Evolutionary conservation across 495 filamentous ascomycete genomes (phyloP).

Genomic region (Penicillium silybi): DNA sequence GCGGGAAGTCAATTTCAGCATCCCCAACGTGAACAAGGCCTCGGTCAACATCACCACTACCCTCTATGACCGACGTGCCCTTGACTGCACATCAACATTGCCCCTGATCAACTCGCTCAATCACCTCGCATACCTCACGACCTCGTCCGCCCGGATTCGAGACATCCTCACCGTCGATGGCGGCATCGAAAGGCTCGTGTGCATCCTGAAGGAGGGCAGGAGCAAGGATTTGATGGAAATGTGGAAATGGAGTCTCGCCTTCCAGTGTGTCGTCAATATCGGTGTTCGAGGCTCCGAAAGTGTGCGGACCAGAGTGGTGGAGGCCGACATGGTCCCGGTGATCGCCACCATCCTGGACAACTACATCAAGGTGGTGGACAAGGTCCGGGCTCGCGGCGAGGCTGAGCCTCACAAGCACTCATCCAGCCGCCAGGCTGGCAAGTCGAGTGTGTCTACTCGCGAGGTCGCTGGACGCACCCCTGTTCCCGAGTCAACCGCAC

Average conservation of each 20-base stretch:
- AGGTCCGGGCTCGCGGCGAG: constrained; percentile 79
- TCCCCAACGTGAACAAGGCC: constrained; percentile 99
- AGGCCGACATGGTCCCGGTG: constrained; percentile 98
- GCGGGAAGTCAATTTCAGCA: constrained; percentile 99
- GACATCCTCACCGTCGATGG: constrained; percentile 98
- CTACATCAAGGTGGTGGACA: constrained; percentile 93
- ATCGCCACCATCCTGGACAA: constrained; percentile 99
- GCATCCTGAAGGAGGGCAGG: constrained; percentile 93
- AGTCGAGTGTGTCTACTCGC: constrained; percentile 19
- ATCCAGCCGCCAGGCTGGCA: constrained; percentile 40
- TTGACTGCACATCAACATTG: constrained; percentile 96
- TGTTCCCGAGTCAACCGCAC: constrained; percentile 37
- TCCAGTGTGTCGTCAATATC: constrained; percentile 98
- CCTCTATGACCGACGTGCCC: constrained; percentile 92
- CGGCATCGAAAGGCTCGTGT: constrained; percentile 91
- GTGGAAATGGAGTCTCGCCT: constrained; percentile 99
- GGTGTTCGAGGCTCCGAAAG: constrained; percentile 91
- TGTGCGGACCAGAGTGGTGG: constrained; percentile 90
- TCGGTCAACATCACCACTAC: constrained; percentile 98
- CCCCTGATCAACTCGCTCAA: constrained; percentile 98
- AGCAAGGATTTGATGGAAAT: constrained; percentile 98
- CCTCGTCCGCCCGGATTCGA: constrained; percentile 94
- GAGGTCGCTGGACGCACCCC: constrained; percentile 27
- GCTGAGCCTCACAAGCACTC: constrained; percentile 55
- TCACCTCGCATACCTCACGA: constrained; percentile 95